phyloP scores from a whole-genome alignment of 1,139 yeast genomes.

The Hyphopichia pseudoburtonii region DNA sequence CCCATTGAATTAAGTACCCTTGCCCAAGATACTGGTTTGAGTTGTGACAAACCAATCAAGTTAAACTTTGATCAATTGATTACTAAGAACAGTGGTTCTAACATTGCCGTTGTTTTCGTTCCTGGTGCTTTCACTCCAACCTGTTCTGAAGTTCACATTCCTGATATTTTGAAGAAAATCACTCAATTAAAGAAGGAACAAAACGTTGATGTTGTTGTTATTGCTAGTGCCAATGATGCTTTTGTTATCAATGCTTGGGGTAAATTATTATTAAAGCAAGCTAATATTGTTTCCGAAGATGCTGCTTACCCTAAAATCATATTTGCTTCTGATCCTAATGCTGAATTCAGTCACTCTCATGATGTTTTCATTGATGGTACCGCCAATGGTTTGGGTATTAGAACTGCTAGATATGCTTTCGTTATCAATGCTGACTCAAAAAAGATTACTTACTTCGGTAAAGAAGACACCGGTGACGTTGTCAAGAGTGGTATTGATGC shows the following conservation, averaged over 20 bases:
- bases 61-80: slow-evolving; percentile 21
- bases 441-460: slow-evolving; percentile 17
- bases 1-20: slow-evolving; percentile 43
- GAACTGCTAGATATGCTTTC: slow-evolving; percentile 73
- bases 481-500: slow-evolving; percentile 26
- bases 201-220: slow-evolving; percentile 71
- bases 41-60: slow-evolving; percentile 45
- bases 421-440: slow-evolving; percentile 47
- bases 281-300: slow-evolving; percentile 24
- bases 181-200: slow-evolving; percentile 53
- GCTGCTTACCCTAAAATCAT: slow-evolving; percentile 50
- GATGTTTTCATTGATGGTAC: slow-evolving; percentile 49
- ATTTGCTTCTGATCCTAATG: slow-evolving; percentile 75
- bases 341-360: slow-evolving; percentile 54
- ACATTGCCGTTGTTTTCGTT: slow-evolving; percentile 71
- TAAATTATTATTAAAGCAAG: slow-evolving; percentile 54
- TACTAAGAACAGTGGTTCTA: slow-evolving; percentile 30
- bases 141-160: slow-evolving; percentile 80
- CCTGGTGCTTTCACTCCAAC: slow-evolving; percentile 95
- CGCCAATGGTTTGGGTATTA: slow-evolving; percentile 57
- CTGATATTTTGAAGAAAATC: slow-evolving; percentile 60
- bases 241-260: slow-evolving; percentile 84
- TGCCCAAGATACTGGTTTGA: slow-evolving; percentile 39
- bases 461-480: slow-evolving; percentile 29
- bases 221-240: slow-evolving; percentile 79